These are phyloP conservation scores for Lactarius evosmus DNA, from an alignment of 768 basidiomycete genomes.

Conservation along the genomic window DNA sequence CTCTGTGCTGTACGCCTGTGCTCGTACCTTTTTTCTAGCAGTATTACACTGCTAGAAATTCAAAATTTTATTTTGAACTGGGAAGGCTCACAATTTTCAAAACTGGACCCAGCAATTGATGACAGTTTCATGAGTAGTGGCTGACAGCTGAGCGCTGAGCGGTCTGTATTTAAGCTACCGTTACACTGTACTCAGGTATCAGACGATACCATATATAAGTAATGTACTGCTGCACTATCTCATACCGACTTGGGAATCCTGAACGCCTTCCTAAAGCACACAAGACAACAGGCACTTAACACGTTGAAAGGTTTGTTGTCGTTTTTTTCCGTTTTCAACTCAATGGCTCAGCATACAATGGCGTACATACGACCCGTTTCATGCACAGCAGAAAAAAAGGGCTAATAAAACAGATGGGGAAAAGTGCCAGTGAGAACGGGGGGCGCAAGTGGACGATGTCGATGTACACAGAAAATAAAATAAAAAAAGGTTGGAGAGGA, in stretches of 20 bases:
- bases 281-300: background rate
- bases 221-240: no score
- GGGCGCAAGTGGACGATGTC: background rate
- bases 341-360: conserved; percentile 1
- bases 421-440: background rate
- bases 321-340: background rate
- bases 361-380: conserved; percentile 16
- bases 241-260: background rate
- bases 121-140: no score
- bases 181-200: no score
- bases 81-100: no score
- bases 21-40: no score
- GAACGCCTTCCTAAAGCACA: background rate
- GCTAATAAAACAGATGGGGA: conserved; percentile 1
- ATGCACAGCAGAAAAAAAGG: conserved; percentile 11
- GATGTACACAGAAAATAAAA: background rate
- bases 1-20: no score
- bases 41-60: no score
- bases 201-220: no score
- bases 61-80: no score
- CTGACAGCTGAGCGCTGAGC: no score
- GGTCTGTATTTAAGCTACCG: no score
- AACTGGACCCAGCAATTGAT: no score
- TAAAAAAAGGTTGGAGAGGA: background rate
- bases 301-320: background rate